phyloP scores from a whole-genome alignment of 129 eudicot species.

The Flaveria sonorensis region DNA sequence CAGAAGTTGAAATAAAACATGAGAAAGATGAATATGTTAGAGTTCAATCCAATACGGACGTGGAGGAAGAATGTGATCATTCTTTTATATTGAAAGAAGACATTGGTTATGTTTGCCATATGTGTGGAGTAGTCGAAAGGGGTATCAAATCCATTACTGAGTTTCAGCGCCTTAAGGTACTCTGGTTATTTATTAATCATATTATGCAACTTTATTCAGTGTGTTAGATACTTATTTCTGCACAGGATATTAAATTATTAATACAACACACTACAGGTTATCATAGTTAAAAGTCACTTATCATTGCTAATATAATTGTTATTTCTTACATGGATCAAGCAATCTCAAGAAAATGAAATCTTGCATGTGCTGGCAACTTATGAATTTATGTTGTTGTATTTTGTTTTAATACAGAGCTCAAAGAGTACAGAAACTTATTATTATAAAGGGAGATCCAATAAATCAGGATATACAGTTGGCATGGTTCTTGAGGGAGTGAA shows the following conservation, averaged over 20 bases:
- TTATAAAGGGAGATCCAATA: constrained; percentile 44
- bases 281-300: not conserved
- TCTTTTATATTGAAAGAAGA: constrained; percentile 19
- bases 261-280: not conserved
- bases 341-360: not conserved
- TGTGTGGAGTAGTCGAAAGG: constrained; percentile 17
- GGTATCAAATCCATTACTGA: constrained; percentile 20
- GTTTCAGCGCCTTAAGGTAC: constrained; percentile 17
- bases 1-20: too few species aligned
- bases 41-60: not conserved
- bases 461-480: constrained; percentile 36
- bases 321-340: not conserved
- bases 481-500: constrained; percentile 39
- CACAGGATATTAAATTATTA: not conserved
- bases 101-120: constrained; percentile 25
- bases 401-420: constrained; percentile 43
- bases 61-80: constrained; percentile 18
- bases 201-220: not conserved
- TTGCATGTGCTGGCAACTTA: not conserved
- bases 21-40: too few species aligned
- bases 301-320: not conserved
- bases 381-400: not conserved
- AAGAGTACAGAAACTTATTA: constrained; percentile 54
- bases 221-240: too few species aligned
- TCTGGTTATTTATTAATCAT: not conserved